These are phyloP conservation scores for Calamus simplicifolius DNA, from an alignment of 176 grass and related monocot species.

Conservation along the genomic window DNA sequence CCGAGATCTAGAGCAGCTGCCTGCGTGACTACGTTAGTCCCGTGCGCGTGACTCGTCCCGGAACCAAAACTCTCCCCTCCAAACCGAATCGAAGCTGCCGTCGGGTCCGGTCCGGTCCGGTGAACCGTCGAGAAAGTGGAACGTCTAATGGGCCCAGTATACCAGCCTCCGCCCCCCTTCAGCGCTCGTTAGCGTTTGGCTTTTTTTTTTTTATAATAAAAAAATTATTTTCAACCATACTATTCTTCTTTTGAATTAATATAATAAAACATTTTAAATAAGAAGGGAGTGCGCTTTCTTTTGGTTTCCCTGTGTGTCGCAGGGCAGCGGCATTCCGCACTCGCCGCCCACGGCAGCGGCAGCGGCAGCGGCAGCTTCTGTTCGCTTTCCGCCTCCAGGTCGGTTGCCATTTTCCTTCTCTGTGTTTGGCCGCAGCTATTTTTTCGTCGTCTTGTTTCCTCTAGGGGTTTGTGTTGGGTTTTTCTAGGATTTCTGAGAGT, in stretches of 20 bases:
- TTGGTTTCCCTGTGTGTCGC: not conserved
- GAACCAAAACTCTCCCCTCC: not conserved
- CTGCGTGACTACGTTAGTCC: too few relatives aligned
- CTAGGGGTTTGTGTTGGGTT: not conserved
- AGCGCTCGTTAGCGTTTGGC: not conserved
- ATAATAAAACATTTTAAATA: too few relatives aligned
- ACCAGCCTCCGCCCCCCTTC: not conserved
- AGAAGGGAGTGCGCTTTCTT: slow-evolving; percentile 1
- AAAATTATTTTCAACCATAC: too few relatives aligned
- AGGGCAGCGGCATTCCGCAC: slow-evolving; percentile 49
- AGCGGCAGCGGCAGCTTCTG: slow-evolving; percentile 33
- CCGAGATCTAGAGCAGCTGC: not conserved
- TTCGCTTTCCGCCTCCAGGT: slow-evolving; percentile 23
- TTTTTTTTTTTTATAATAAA: too few relatives aligned
- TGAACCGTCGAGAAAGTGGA: too few relatives aligned
- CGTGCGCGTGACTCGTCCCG: not conserved
- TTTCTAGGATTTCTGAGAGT: not conserved
- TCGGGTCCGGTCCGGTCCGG: slow-evolving; percentile 4
- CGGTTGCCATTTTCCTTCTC: not conserved
- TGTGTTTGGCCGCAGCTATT: not conserved
- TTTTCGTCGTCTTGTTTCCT: not conserved
- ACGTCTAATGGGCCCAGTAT: too few relatives aligned
- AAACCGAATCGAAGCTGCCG: not conserved
- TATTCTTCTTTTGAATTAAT: too few relatives aligned
- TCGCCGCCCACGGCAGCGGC: slow-evolving; percentile 45